These are phyloP conservation scores for Eimeria praecox DNA, from an alignment of 169 alveolate genomes.

Conservation along the genomic window DNA sequence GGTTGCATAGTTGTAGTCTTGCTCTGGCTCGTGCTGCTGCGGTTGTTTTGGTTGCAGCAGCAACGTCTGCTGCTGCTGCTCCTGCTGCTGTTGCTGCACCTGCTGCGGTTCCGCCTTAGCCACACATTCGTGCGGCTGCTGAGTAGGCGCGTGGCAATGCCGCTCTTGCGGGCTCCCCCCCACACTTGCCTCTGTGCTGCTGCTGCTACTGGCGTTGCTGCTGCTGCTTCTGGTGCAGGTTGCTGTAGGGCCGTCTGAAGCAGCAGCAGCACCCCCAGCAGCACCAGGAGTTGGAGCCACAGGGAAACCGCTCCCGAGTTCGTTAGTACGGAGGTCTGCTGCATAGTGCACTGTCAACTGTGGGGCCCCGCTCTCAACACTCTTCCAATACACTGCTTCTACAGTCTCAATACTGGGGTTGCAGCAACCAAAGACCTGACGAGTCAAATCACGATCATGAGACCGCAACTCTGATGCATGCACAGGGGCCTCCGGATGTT, in stretches of 20 bases:
- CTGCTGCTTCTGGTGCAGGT: conserved; percentile 28
- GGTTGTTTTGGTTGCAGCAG: conserved; percentile 54
- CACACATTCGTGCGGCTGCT: background rate
- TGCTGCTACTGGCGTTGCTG: conserved; percentile 58
- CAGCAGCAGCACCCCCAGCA: background rate
- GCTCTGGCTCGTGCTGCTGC: conserved; percentile 58
- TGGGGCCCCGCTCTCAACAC: conserved; percentile 76
- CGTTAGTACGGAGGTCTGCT: conserved; percentile 79
- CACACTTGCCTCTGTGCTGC: conserved; percentile 65
- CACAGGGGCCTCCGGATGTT: conserved; percentile 69
- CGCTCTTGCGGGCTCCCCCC: conserved; percentile 58
- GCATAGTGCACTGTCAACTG: conserved; percentile 84
- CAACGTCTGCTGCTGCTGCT: conserved; percentile 49
- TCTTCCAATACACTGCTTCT: conserved; percentile 78
- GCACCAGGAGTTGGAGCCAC: conserved; percentile 1
- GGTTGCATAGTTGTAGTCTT: conserved; percentile 73
- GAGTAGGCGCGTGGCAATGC: conserved; percentile 49
- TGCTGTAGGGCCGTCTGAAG: conserved; percentile 20
- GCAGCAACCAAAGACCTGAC: conserved; percentile 39
- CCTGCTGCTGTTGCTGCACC: conserved; percentile 36
- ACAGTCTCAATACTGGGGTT: conserved; percentile 50
- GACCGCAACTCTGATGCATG: conserved; percentile 40
- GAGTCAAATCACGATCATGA: conserved; percentile 28
- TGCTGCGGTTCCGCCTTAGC: conserved; percentile 20
- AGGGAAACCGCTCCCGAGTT: conserved; percentile 81